Base-by-base conservation (phyloP, 192 early-diverging fungal genomes). In the Backusella macrospora region DNA sequence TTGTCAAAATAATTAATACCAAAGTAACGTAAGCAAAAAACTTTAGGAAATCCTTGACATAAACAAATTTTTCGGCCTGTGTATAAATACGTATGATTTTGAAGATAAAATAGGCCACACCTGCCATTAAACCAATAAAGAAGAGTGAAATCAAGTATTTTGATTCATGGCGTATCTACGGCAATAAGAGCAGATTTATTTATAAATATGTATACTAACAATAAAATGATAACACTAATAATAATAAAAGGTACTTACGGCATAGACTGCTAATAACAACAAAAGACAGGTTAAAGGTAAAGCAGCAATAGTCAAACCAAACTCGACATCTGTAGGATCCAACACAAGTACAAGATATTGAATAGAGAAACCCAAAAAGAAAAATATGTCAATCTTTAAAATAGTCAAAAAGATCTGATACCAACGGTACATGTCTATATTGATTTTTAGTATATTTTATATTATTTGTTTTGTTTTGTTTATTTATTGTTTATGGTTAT, bases 331-430 rank as follows among this genome's bases (percentile, higher is more conserved):
- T 39, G 76, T 52, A 2, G 80, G 44, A 37, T 74, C 71, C 18
- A 86, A 78, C 7, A 89, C 86, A 16, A 94, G 79, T 6, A 88
- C 80, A 29, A 92, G 71, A 45, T 84, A 89, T 73, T 93, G 92
- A 40, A 92, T 82, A 12, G 87, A 85, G 72, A 92, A 93, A 15
- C 86, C 86, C 21, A 92, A 63, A 73, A 94, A 93, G 84, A 96
- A 96, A 81, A 94, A 96, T 3, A 94, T 77, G 69, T 94, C 93
- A 8, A 94, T 74, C 76, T 96, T 96, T 45, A 96, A 81, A 14
- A 94, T 80, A 70, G 93, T 83, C 42, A 96, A 70, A 73, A 94
- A 92, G 68, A 96, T 88, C 62, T 94, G 92, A 78, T 93, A 94
- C 42, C 84, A 80, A 37, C 86, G 76, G 65, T 85, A 89, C 85